Conservation (phyloP, 768 basidiomycete genomes). For the Clavaria fumosa region DNA sequence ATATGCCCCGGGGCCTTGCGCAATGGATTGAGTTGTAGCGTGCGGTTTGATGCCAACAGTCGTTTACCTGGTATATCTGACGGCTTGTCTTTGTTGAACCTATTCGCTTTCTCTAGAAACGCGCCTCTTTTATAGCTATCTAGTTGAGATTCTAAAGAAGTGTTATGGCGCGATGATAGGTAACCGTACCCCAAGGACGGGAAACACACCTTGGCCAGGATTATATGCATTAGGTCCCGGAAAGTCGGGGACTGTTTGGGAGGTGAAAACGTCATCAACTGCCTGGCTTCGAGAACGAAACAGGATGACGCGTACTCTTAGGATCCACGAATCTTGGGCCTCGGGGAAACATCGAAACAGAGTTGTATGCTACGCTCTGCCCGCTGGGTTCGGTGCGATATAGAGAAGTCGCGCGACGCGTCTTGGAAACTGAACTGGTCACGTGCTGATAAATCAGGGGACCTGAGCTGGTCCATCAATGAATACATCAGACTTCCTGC, state of each 20-base stretch:
- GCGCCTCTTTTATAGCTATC: conserved; percentile 43
- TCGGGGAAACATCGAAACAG: conserved; percentile 7
- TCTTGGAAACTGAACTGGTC: too few species aligned
- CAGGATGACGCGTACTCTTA: conserved; percentile 19
- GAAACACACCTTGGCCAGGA: conserved; percentile 21
- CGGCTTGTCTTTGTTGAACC: conserved; percentile 31
- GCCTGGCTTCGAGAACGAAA: background rate
- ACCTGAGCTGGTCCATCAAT: too few species aligned
- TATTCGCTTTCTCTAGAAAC: conserved; percentile 39
- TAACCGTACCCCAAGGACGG: background rate
- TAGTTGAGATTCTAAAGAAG: conserved; percentile 24
- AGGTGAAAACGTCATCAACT: background rate
- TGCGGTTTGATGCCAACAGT: background rate
- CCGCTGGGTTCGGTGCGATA: too few species aligned
- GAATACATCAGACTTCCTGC: too few species aligned
- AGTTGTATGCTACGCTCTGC: too few species aligned
- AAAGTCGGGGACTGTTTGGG: conserved; percentile 27
- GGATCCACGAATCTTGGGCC: conserved; percentile 30
- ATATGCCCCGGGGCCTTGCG: conserved; percentile 23
- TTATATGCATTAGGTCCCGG: conserved; percentile 39
- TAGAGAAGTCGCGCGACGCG: too few species aligned
- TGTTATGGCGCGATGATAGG: background rate
- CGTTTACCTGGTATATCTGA: conserved; percentile 27
- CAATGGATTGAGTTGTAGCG: conserved; percentile 3
- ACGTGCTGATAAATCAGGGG: too few species aligned